Percentiles rank a stretch among this genome's conserved stretches.
phyloP scores from a whole-genome alignment of 805 yeast species.

The Metschnikowia santaceciliae region DNA sequence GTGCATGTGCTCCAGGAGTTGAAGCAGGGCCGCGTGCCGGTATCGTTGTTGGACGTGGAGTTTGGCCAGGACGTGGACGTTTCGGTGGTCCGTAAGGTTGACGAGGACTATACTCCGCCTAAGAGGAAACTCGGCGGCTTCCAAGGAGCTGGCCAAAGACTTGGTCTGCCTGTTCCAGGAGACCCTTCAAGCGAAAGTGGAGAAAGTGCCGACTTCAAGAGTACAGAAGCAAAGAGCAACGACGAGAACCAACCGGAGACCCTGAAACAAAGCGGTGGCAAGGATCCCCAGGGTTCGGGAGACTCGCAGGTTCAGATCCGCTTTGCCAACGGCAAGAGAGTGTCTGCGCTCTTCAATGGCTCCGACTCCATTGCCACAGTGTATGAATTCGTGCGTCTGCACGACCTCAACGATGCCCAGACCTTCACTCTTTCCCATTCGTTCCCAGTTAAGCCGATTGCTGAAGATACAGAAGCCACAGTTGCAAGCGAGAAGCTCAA shows the following conservation, averaged over 20 bases:
- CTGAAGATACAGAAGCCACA: constrained; percentile 45
- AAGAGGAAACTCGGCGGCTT: constrained; percentile 62
- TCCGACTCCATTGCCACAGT: constrained; percentile 61
- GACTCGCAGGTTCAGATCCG: constrained; percentile 79
- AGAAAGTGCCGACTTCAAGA: too few species aligned
- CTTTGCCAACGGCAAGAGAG: constrained; percentile 74
- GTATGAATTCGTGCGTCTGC: constrained; percentile 59
- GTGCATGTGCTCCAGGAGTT: constrained; percentile 72
- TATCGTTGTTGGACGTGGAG: constrained; percentile 73
- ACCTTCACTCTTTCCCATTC: constrained; percentile 68
- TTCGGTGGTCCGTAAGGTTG: constrained; percentile 71
- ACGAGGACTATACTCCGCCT: constrained; percentile 77
- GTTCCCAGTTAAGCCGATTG: constrained; percentile 75
- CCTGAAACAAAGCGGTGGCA: not conserved
- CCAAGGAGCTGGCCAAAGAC: constrained; percentile 73
- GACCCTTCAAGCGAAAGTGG: constrained; percentile 28
- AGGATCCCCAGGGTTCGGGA: constrained; percentile 38
- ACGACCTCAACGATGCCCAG: constrained; percentile 41
- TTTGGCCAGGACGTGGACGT: constrained; percentile 94
- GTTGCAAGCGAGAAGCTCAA: constrained; percentile 72
- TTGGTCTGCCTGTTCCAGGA: constrained; percentile 88
- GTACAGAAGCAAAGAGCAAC: constrained; percentile 9
- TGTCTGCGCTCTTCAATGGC: constrained; percentile 60
- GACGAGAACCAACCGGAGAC: constrained; percentile 4
- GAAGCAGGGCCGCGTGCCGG: constrained; percentile 88